Conservation (phyloP, 169 alveolate genomes). For the Plasmodium gallinaceum region DNA sequence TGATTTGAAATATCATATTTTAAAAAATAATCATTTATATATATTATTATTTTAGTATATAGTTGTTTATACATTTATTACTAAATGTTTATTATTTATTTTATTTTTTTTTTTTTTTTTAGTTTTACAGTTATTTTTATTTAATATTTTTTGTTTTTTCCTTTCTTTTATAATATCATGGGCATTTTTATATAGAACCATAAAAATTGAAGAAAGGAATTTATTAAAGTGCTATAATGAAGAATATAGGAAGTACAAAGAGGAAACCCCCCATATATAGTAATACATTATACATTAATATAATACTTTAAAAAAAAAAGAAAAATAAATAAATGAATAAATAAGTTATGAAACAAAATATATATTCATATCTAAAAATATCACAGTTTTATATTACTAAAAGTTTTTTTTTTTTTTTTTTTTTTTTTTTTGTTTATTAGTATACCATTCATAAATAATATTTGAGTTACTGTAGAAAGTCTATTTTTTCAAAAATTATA, state of each 20-base stretch:
- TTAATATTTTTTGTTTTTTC: constrained; percentile 17
- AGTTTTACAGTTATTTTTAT: constrained; percentile 40
- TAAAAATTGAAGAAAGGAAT: constrained; percentile 38
- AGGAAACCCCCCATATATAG: constrained; percentile 56
- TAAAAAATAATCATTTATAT: not conserved
- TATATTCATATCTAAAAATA: not conserved
- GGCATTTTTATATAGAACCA: constrained; percentile 40
- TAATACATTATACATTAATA: not conserved
- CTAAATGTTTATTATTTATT: not conserved
- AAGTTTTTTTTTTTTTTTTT: constrained; percentile 1
- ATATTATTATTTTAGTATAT: not conserved
- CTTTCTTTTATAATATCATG: constrained; percentile 37
- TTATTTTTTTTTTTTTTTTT: constrained; percentile 19
- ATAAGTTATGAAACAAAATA: not conserved
- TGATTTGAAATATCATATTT: too few species aligned
- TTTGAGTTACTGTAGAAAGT: not conserved
- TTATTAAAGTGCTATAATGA: constrained; percentile 50
- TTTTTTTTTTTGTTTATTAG: constrained; percentile 22
- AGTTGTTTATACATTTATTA: not conserved
- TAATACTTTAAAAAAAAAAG: not conserved
- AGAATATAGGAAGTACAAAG: constrained; percentile 36
- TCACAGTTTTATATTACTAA: not conserved
- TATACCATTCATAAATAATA: constrained; percentile 48
- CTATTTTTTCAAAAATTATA: too few species aligned
- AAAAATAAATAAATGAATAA: not conserved